A percentile compares a stretch with the other conserved stretches of the same genome.
These are phyloP conservation scores for Cytospora piceicola DNA, from an alignment of 2,329 filamentous ascomycete species.

Conservation along the genomic window DNA sequence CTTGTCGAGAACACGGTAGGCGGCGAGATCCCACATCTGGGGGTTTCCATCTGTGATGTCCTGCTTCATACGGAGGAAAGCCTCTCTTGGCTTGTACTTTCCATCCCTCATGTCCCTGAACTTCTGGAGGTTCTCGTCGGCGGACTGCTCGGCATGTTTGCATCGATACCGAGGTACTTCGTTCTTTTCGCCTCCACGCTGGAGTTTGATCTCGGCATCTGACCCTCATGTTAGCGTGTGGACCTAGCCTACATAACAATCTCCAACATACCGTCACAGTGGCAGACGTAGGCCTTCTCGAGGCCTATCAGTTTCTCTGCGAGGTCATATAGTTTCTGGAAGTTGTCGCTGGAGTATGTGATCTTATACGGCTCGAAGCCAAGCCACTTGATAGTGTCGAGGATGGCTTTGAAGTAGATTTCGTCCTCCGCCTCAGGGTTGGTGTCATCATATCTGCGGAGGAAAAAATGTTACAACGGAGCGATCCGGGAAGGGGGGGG, in stretches of 20 bases:
- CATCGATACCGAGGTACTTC: constrained; percentile 77
- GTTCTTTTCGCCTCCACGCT: constrained; percentile 77
- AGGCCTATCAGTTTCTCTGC: constrained; percentile 81
- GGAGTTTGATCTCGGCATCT: constrained; percentile 80
- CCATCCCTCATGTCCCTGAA: constrained; percentile 92
- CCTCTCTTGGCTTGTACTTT: constrained; percentile 83
- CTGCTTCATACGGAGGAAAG: constrained; percentile 92
- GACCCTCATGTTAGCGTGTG: background rate
- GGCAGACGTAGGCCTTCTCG: constrained; percentile 81
- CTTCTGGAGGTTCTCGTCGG: constrained; percentile 77
- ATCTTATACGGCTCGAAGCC: constrained; percentile 77
- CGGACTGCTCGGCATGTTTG: constrained; percentile 73
- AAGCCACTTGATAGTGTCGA: constrained; percentile 86
- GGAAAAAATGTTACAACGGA: constrained; percentile 49
- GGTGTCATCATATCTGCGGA: constrained; percentile 85
- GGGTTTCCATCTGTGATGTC: constrained; percentile 82
- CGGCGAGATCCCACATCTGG: constrained; percentile 95
- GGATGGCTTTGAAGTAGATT: constrained; percentile 84
- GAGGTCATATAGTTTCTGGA: constrained; percentile 82
- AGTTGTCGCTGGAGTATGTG: constrained; percentile 90
- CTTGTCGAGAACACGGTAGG: constrained; percentile 75
- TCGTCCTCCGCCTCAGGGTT: constrained; percentile 94
- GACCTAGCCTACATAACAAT: background rate
- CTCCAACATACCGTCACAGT: constrained; percentile 60
- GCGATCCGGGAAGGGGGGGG: background rate